phyloP scores from a whole-genome alignment of 2,329 filamentous ascomycete genomes.

The Stagonosporopsis chrysanthemi region DNA sequence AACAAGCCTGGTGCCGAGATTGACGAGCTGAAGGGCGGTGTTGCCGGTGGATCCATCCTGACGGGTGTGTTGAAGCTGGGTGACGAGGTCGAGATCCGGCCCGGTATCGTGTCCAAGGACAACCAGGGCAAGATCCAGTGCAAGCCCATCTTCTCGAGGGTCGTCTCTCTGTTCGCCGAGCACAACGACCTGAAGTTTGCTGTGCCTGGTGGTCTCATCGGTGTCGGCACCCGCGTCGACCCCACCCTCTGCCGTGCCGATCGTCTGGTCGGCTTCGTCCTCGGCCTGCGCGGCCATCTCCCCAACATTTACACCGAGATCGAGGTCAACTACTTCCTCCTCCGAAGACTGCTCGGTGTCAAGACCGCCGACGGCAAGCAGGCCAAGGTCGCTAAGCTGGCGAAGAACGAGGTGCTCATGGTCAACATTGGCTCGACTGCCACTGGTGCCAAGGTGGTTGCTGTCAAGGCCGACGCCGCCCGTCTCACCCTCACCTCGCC shows the following conservation, averaged over 20 bases:
- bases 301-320: constrained; percentile 98
- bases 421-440: constrained; percentile 99
- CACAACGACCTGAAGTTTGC: constrained; percentile 99
- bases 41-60: constrained; percentile 95
- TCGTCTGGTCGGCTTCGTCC: constrained; percentile 96
- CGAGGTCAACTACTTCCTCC: constrained; percentile 97
- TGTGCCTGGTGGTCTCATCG: constrained; percentile 95
- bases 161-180: constrained; percentile 95
- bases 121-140: constrained; percentile 93
- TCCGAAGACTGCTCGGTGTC: constrained; percentile 92
- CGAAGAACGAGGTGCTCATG: constrained; percentile 99
- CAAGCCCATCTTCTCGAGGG: constrained; percentile 94
- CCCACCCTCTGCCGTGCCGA: constrained; percentile 98
- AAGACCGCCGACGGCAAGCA: constrained; percentile 98
- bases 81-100: constrained; percentile 97
- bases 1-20: constrained; percentile 99
- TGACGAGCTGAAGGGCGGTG: constrained; percentile 97
- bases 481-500: constrained; percentile 92
- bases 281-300: constrained; percentile 90
- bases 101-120: constrained; percentile 97
- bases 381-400: constrained; percentile 96
- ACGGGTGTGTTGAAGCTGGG: constrained; percentile 96
- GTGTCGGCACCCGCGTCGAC: constrained; percentile 95
- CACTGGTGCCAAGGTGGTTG: constrained; percentile 95
- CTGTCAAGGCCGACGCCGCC: constrained; percentile 96